These are phyloP conservation scores for Lobulomyces angularis DNA, from an alignment of 192 early-diverging fungal species.

Conservation along the genomic window DNA sequence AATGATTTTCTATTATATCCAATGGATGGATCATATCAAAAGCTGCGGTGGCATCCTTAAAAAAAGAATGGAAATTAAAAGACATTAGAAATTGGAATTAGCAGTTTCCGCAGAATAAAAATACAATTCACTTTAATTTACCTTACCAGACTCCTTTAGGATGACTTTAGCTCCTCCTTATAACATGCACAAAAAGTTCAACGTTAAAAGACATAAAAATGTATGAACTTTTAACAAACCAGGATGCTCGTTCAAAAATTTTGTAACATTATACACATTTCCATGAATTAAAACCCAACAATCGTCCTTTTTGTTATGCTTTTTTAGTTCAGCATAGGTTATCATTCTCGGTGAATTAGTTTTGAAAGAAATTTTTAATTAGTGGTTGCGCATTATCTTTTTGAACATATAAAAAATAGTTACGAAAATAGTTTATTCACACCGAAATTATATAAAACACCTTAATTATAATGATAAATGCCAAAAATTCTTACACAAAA, in stretches of 20 bases:
- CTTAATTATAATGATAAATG: no score
- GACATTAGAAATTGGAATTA: neutral
- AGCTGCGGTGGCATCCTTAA: constrained; percentile 51
- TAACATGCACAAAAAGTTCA: neutral
- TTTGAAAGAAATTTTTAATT: no score
- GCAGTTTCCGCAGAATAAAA: neutral
- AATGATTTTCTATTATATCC: constrained; percentile 43
- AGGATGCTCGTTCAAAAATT: constrained; percentile 39
- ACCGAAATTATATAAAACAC: no score
- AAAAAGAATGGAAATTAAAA: neutral
- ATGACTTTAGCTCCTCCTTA: constrained; percentile 21
- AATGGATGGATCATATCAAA: constrained; percentile 54
- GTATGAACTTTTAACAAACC: constrained; percentile 18
- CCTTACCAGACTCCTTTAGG: constrained; percentile 53
- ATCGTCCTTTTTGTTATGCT: constrained; percentile 22
- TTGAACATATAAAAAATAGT: no score
- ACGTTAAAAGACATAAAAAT: neutral
- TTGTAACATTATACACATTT: constrained; percentile 26
- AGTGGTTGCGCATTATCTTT: no score
- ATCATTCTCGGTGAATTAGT: no score
- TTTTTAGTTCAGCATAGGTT: constrained; percentile 13
- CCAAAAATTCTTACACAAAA: no score
- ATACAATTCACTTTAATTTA: no score
- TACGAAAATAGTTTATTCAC: no score
- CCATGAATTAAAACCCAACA: constrained; percentile 33